Evolutionary conservation across 148 eudicot species (phyloP), one percentile per base, ranked within the genome.

Genomic region (Euryodendron excelsum): DNA sequence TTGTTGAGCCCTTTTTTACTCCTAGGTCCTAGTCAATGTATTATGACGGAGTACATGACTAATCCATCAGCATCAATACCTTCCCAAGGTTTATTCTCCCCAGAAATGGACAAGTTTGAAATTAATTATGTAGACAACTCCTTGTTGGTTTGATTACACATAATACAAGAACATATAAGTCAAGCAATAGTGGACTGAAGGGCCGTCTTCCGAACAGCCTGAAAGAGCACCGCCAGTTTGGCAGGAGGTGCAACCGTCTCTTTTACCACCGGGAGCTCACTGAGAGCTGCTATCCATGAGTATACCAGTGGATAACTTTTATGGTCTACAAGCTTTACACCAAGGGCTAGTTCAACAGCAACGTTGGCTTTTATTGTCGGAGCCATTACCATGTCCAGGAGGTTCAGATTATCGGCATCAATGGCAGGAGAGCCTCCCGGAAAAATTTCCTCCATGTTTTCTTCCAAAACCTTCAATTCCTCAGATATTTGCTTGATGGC

Each of bases 371-470:
- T 82, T 1, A 83, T 44, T 3, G 60, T 15, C 10, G 79, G 2
- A 13, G 59, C 47, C 17, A 86, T 59, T 21, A 80, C 55, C 6
- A 86, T 76, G 77, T 86, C 88, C 17, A 83, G 77, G 9, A 84
- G 67, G 27, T 81, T 82, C 76, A 86, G 37, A 50, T 39, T 72
- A 9, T 69, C 30, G 52, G 28, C 69, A 52, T 75, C 33, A 12
- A 56, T 68, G 6, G 63, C 34, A 47, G 76, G 75, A 18, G 20
- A 41, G 28, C 52, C 73, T 10, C n/a, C n/a, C n/a, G 77, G 77
- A 50, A 79, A n/a, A 3, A 81, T 33, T 20, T 77, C 80, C 45
- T 65, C 30, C 72, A 84, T 81, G 18, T 77, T 73, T 48, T 73
- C 66, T 45, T 86, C 85, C 71, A 84, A 21, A 8, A 69, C 44